These are phyloP conservation scores for Inga oerstediana DNA, from an alignment of 306 rosid genomes.

Conservation along the genomic window DNA sequence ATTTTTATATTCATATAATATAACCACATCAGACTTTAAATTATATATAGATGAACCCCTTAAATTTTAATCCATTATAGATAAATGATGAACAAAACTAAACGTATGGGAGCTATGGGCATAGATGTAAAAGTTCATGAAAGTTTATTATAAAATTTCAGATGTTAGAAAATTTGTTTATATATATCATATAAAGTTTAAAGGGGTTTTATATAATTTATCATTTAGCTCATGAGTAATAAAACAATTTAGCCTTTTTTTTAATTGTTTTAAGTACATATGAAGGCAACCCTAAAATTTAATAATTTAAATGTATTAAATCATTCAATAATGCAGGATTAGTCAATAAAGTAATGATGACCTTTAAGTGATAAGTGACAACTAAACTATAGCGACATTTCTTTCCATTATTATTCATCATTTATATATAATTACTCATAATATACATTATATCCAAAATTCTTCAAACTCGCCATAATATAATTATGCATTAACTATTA, in stretches of 20 bases:
- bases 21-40: no score
- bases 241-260: no score
- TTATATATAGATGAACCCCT: background rate
- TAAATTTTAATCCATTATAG: no score
- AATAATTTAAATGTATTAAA: background rate
- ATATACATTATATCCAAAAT: conserved; percentile 13
- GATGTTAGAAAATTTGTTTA: no score
- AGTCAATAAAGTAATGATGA: conserved; percentile 10
- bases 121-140: no score
- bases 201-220: no score
- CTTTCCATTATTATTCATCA: background rate
- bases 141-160: no score
- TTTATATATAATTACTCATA: background rate
- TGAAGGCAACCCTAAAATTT: background rate
- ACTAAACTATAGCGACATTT: conserved; percentile 7
- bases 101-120: no score
- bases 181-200: no score
- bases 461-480: background rate
- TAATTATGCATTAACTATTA: conserved; percentile 32
- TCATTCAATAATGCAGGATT: background rate
- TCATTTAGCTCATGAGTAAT: no score
- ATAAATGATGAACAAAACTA: no score
- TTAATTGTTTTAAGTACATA: background rate
- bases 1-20: no score
- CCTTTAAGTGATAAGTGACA: background rate